phyloP scores from a whole-genome alignment of 179 eudicot species.

The Monotropa hypopitys region DNA sequence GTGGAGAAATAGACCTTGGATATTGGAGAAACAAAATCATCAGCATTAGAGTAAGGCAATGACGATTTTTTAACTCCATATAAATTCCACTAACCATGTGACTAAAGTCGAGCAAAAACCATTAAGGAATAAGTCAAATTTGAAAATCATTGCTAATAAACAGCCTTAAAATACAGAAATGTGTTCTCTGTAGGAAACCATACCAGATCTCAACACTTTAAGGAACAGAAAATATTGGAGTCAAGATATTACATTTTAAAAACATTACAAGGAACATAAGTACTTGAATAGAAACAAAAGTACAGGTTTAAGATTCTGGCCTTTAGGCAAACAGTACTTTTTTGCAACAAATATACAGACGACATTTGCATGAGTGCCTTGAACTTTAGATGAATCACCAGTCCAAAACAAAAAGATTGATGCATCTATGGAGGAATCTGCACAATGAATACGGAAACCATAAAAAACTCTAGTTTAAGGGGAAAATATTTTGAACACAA shows the following conservation, averaged over 20 bases:
- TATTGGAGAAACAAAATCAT: not conserved
- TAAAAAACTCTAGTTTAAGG: conserved; percentile 21
- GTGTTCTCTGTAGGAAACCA: conserved; percentile 4
- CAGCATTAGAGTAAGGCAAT: not conserved
- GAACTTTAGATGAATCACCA: conserved; percentile 55
- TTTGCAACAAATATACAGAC: conserved; percentile 35
- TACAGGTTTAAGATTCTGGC: conserved; percentile 33
- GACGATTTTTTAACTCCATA: not conserved
- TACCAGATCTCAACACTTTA: conserved; percentile 12
- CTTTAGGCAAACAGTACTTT: conserved; percentile 30
- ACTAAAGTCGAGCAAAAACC: not conserved
- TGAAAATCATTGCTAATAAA: conserved; percentile 8
- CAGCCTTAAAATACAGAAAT: conserved; percentile 7
- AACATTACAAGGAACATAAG: conserved; percentile 14
- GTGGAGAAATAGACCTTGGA: not conserved
- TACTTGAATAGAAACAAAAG: conserved; percentile 18
- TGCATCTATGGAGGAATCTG: conserved; percentile 49
- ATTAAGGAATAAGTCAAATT: conserved; percentile 1
- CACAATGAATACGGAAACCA: conserved; percentile 31
- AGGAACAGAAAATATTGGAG: conserved; percentile 5
- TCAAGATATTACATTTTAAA: conserved; percentile 28
- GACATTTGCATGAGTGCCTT: conserved; percentile 31
- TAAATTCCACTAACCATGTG: not conserved
- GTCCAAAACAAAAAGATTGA: conserved; percentile 44
- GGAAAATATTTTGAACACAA: conserved; percentile 14